Evolutionary conservation across 768 basidiomycete species (phyloP), one percentile per base, ranked within the genome.

Genomic region (Tephrocybe sp.): DNA sequence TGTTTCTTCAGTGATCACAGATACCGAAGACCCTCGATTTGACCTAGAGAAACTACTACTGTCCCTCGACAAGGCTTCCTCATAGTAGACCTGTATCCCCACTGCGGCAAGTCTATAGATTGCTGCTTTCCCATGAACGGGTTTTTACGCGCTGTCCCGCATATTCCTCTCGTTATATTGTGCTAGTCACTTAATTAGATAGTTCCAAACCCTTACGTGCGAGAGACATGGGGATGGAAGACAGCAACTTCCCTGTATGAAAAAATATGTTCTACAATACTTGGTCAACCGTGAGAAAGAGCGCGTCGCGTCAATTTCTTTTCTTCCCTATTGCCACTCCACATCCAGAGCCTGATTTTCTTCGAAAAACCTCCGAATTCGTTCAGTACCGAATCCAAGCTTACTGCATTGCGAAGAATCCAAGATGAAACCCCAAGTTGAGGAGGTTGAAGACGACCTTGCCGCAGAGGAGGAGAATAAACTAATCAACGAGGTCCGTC

Each of bases 21-120:
- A 99, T 76, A 91, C 94, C 34, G 95, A 97, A 60, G 86, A 97
- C 70, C 92, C 95, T 45, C 83, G 81, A 56, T 99, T 97, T 71
- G 94, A 97, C 77, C 76, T 97, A 65, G 95, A 98, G 78, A 92
- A 92, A 70, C 71, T 97, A 52, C 62, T 91, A 65, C 75, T 77
- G 37, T 81, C 83, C 64, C 84, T 83, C 78, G 89, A 90, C 69
- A 82, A 77, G 64, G 82, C 81, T 59, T 79, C 73, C 4, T 34
- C 9, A 62, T 71, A 73, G 76, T 84, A 72, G 74, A 65, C 34
- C 52, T 65, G 50, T 61, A 49, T 34, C 49, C 50, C 36, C 54
- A 48, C 40, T 47, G 41, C 50, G 29, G 55, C 53, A 42, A 51
- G 38, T 44, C 27, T 51, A 55, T 53, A 61, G 51, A 57, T 39